Evolutionary conservation across 2,329 filamentous ascomycete genomes (phyloP).

Genomic region (Microdochium bolleyi): DNA sequence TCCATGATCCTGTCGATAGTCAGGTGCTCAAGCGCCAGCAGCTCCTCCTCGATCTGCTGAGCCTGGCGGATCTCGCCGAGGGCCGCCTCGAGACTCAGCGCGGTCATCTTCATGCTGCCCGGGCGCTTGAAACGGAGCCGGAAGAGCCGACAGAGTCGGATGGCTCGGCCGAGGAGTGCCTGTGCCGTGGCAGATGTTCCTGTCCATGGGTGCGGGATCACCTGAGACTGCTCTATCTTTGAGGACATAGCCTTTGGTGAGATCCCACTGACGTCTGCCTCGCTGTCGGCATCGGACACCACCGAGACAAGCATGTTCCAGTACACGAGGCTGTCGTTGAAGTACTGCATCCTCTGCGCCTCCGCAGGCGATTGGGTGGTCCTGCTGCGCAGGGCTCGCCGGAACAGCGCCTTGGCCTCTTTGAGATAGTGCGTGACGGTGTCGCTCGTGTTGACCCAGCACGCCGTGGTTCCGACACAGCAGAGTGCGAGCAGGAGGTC

Average conservation of each 20-base stretch:
- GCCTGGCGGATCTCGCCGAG: constrained; percentile 23
- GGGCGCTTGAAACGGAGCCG: constrained; percentile 14
- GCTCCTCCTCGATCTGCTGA: constrained; percentile 22
- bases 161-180: constrained; percentile 22
- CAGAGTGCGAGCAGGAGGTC: constrained; percentile 28
- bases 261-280: constrained; percentile 2
- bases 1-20: constrained; percentile 11
- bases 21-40: constrained; percentile 21
- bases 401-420: constrained; percentile 10
- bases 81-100: constrained; percentile 13
- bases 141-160: constrained; percentile 26
- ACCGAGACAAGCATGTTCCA: constrained; percentile 30
- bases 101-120: constrained; percentile 12
- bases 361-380: constrained; percentile 10
- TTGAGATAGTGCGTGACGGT: constrained; percentile 23
- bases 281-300: constrained; percentile 20
- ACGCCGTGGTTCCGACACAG: constrained; percentile 29
- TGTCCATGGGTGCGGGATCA: constrained; percentile 26
- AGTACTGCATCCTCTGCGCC: constrained; percentile 23
- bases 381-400: constrained; percentile 4
- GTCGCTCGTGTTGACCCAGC: constrained; percentile 27
- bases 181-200: constrained; percentile 25
- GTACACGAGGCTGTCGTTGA: constrained; percentile 29
- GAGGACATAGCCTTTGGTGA: background rate
- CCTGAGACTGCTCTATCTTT: background rate